phyloP scores from a whole-genome alignment of 2,329 filamentous ascomycete genomes.

The Aspergillus brasiliensis region DNA sequence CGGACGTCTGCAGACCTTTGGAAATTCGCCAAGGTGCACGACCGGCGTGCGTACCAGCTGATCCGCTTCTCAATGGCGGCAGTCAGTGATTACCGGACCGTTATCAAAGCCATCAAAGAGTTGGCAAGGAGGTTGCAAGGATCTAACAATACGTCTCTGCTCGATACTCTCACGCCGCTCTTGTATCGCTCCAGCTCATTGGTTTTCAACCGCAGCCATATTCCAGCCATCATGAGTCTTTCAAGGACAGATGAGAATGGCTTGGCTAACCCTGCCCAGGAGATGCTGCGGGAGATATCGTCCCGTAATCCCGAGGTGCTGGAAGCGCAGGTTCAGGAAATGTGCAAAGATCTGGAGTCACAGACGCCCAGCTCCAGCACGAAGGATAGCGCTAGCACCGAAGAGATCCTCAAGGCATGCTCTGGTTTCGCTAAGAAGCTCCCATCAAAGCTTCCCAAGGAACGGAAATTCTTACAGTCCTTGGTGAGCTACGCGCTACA shows the following conservation, averaged over 20 bases:
- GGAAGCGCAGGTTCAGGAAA: constrained; percentile 86
- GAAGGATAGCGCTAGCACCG: constrained; percentile 71
- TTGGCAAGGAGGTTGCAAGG: constrained; percentile 77
- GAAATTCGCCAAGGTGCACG: constrained; percentile 88
- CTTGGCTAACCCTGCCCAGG: constrained; percentile 77
- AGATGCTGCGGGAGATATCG: constrained; percentile 89
- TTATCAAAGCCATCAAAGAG: constrained; percentile 87
- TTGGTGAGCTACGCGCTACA: constrained; percentile 81
- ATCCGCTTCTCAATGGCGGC: constrained; percentile 82
- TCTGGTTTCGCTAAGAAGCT: constrained; percentile 88
- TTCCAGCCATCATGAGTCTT: constrained; percentile 84
- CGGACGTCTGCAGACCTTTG: constrained; percentile 76
- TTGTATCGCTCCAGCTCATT: constrained; percentile 82
- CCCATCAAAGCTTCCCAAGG: constrained; percentile 76
- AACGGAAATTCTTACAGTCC: constrained; percentile 78
- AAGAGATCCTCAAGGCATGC: constrained; percentile 91
- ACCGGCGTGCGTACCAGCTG: constrained; percentile 86
- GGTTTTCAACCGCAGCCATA: constrained; percentile 91
- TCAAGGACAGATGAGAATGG: constrained; percentile 81
- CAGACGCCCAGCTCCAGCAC: constrained; percentile 72
- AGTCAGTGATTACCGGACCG: constrained; percentile 88
- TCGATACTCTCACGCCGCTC: constrained; percentile 80
- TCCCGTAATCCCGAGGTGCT: constrained; percentile 86
- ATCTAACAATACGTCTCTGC: constrained; percentile 61
- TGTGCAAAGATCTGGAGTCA: constrained; percentile 82